Evolutionary conservation across 495 filamentous ascomycete species (phyloP), one percentile per base, ranked within the genome.

Genomic region (Chaetomium cochliodes): DNA sequence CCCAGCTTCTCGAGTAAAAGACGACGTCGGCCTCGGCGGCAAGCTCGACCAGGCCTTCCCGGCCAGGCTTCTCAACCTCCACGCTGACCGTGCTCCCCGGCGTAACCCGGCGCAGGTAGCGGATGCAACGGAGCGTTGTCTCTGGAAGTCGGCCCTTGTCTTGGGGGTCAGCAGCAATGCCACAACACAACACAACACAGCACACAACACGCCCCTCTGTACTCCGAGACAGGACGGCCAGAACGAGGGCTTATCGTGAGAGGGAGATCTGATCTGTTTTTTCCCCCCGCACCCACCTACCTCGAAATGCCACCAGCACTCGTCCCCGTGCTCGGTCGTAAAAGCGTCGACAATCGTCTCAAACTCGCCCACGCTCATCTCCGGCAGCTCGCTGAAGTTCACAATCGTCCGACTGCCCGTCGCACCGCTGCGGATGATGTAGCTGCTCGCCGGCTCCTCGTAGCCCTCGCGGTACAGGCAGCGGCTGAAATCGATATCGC

Each of bases 301-400:
- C 81, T 91, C 88, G 67, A 92, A 92, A 79, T 92, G 88, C 77
- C 84, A 90, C 86, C 86, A 90, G n/a, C 70, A 72, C n/a, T 71
- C 66, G 3, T 64, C 44, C 5, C 50, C 46, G 2, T 33, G 37
- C 11, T 23, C 16, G n/a, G n/a, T n/a, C 11, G 33, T 16, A 28
- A 73, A 64, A 4, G 22, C 49, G 15, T 67, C 52, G 30, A 56
- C 69, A 33, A 70, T 68, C 1, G 20, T 12, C 12, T 57, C 18
- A 64, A 90, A 88, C 71, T 90, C 88, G 44, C 74, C 77, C 9
- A 74, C 64, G 11, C 78, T 86, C 85, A 90, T 88, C 70, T 90
- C 87, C 0, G 82, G 82, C 18, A 90, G 77, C 55, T 83, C 82
- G 72, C 88, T 90, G 71, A 85, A 87, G 71, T 86, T 90, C 30